Evolutionary conservation across 768 basidiomycete species (phyloP).

Genomic region (Auricularia sp.): DNA sequence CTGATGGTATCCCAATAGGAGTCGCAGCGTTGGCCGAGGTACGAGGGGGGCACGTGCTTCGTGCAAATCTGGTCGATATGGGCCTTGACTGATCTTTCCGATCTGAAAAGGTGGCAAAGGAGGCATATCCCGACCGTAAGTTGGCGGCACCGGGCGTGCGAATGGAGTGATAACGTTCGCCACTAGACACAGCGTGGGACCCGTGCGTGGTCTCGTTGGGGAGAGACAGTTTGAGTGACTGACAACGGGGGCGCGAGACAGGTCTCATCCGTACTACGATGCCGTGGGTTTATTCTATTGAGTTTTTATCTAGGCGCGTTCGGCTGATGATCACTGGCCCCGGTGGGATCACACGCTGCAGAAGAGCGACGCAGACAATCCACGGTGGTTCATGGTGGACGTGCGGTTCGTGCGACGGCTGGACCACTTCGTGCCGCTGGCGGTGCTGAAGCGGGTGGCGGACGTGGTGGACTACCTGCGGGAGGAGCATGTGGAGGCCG

Average conservation of each 20-base stretch:
- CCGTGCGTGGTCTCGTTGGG: slow-evolving; percentile 29
- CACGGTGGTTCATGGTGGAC: slow-evolving; percentile 93
- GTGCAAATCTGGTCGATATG: not conserved
- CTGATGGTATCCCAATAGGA: slow-evolving; percentile 31
- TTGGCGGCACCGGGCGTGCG: slow-evolving; percentile 6
- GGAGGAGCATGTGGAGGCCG: slow-evolving; percentile 45
- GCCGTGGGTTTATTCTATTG: slow-evolving; percentile 32
- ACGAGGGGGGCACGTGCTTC: slow-evolving; percentile 8
- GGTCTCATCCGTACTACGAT: slow-evolving; percentile 74
- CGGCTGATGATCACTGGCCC: not conserved
- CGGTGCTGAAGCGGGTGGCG: slow-evolving; percentile 61
- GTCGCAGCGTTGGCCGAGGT: slow-evolving; percentile 79
- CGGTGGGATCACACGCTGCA: slow-evolving; percentile 17
- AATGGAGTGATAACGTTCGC: slow-evolving; percentile 1
- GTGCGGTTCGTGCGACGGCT: slow-evolving; percentile 57
- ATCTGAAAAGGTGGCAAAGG: slow-evolving; percentile 28
- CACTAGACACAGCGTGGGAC: slow-evolving; percentile 83
- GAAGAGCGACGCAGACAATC: slow-evolving; percentile 70
- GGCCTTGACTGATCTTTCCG: slow-evolving; percentile 38
- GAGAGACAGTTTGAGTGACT: not conserved
- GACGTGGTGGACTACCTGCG: slow-evolving; percentile 59
- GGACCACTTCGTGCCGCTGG: slow-evolving; percentile 64
- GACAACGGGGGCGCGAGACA: slow-evolving; percentile 12
- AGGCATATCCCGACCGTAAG: slow-evolving; percentile 87
- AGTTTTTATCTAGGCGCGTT: too few species aligned